These are phyloP conservation scores for Chloranthus sessilifolius DNA, from an alignment of 164 flowering plant genomes.

Conservation along the genomic window DNA sequence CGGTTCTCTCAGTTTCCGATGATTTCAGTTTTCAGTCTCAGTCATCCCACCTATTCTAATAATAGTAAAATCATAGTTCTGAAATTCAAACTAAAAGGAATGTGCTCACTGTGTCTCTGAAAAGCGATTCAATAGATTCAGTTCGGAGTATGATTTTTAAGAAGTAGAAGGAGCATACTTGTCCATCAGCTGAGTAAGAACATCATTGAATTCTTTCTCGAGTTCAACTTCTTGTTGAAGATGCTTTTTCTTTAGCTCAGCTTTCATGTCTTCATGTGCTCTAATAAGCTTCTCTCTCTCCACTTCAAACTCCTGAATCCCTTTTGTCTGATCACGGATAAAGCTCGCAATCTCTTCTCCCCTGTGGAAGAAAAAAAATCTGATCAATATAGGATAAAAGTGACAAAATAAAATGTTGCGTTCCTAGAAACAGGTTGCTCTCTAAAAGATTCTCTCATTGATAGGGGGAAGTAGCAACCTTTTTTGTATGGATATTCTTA, in stretches of 20 bases:
- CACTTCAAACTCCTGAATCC: conserved; percentile 42
- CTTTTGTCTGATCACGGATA: conserved; percentile 44
- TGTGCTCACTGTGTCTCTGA: too few species aligned
- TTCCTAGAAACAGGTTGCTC: background rate
- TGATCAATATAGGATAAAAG: background rate
- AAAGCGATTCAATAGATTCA: too few species aligned
- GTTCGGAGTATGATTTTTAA: too few species aligned
- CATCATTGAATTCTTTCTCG: conserved; percentile 47
- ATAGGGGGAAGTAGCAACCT: too few species aligned
- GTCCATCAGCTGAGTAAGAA: conserved; percentile 44
- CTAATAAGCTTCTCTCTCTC: conserved; percentile 48
- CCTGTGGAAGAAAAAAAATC: conserved; percentile 24
- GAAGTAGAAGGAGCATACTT: conserved; percentile 31
- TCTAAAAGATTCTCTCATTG: background rate
- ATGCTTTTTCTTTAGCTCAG: conserved; percentile 41
- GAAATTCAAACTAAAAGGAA: too few species aligned
- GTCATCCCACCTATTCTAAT: too few species aligned
- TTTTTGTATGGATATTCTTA: too few species aligned
- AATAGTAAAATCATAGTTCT: too few species aligned
- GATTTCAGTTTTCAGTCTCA: too few species aligned
- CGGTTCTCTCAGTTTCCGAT: too few species aligned
- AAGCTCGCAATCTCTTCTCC: conserved; percentile 33
- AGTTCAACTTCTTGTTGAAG: conserved; percentile 43
- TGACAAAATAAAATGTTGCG: too few species aligned
- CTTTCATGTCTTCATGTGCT: conserved; percentile 34